phyloP scores from a whole-genome alignment of 345 rosid genomes.

The Ailanthus altissimus region DNA sequence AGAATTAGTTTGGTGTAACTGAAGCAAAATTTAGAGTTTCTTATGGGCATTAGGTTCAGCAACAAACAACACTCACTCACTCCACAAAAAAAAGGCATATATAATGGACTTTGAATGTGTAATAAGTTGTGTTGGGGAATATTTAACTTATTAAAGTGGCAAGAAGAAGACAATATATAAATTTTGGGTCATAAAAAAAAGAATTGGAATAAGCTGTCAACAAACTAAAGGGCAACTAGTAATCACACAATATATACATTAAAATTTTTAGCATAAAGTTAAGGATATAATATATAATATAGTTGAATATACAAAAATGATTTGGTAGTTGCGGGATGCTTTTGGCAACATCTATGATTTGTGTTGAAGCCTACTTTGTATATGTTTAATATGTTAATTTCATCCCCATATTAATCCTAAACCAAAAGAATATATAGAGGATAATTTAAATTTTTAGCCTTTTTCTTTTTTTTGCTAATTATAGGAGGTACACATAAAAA shows the following conservation, averaged over 20 bases:
- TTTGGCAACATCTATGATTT: conserved; percentile 12
- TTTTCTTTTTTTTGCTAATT: no score
- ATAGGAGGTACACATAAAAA: no score
- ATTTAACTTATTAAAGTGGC: background rate
- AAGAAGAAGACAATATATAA: background rate
- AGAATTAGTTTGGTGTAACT: conserved; percentile 8
- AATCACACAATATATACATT: background rate
- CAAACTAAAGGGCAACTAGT: background rate
- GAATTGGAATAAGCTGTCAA: background rate
- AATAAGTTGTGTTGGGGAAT: background rate
- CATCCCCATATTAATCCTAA: background rate
- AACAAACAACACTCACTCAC: background rate
- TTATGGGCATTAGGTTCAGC: conserved; percentile 1
- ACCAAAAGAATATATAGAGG: no score
- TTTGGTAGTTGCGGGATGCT: conserved; percentile 40
- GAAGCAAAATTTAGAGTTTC: background rate
- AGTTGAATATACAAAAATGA: conserved; percentile 29
- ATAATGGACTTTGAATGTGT: background rate
- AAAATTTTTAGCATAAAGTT: background rate
- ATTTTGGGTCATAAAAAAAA: background rate
- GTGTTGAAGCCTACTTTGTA: background rate
- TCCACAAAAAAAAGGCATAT: background rate
- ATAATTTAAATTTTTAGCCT: no score
- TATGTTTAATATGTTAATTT: no score
- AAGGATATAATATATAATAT: background rate